These are phyloP conservation scores for Ustilago trichophora DNA, from an alignment of 1,284 basidiomycete genomes.

Conservation along the genomic window DNA sequence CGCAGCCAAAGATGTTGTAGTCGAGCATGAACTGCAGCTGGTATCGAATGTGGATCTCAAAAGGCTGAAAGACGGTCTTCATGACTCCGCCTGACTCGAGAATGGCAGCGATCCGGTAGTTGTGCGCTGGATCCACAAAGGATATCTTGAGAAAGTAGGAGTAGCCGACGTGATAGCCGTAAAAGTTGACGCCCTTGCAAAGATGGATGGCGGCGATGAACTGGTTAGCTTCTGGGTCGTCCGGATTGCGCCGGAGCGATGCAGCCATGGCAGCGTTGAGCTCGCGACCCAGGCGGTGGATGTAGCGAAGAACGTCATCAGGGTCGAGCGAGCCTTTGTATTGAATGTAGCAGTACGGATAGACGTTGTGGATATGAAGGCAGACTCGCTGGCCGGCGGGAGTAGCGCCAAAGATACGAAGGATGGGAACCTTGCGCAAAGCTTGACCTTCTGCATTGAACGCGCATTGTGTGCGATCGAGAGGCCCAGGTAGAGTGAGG, in stretches of 20 bases:
- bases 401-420: slow-evolving; percentile 87
- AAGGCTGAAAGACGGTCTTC: slow-evolving; percentile 74
- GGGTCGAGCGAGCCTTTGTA: slow-evolving; percentile 67
- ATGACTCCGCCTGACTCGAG: slow-evolving; percentile 58
- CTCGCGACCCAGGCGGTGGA: slow-evolving; percentile 74
- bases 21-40: slow-evolving; percentile 93
- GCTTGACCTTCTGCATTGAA: slow-evolving; percentile 73
- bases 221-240: slow-evolving; percentile 38
- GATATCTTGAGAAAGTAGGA: slow-evolving; percentile 89
- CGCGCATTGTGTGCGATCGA: slow-evolving; percentile 53
- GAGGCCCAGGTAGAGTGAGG: slow-evolving; percentile 31
- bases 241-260: slow-evolving; percentile 42
- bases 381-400: slow-evolving; percentile 81
- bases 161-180: slow-evolving; percentile 89
- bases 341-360: slow-evolving; percentile 72
- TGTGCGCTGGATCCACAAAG: slow-evolving; percentile 72
- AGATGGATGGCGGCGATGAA: slow-evolving; percentile 73
- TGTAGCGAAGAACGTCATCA: slow-evolving; percentile 74
- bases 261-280: slow-evolving; percentile 71
- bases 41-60: slow-evolving; percentile 87
- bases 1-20: slow-evolving; percentile 93
- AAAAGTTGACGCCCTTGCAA: slow-evolving; percentile 94
- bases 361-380: slow-evolving; percentile 82
- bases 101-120: slow-evolving; percentile 54
- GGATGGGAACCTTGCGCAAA: slow-evolving; percentile 74